phyloP scores from a whole-genome alignment of 805 yeast genomes.

The Trichomonascus vanleenenianus region DNA sequence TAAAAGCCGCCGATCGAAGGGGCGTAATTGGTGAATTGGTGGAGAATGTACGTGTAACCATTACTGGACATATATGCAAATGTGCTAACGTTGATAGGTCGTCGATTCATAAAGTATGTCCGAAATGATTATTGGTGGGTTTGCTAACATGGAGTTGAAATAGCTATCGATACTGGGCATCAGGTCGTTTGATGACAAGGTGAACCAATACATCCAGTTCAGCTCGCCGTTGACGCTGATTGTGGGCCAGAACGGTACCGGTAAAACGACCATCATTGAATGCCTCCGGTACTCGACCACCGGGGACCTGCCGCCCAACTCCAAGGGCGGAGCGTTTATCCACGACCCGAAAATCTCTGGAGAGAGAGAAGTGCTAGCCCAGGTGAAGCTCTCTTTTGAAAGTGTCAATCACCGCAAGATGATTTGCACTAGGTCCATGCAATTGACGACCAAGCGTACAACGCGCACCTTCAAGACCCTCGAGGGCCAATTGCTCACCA shows the following conservation, averaged over 20 bases:
- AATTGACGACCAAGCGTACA: conserved; percentile 55
- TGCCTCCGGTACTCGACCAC: conserved; percentile 91
- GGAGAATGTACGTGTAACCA: too few relatives aligned
- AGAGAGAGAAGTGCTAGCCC: conserved; percentile 75
- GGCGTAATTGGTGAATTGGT: too few relatives aligned
- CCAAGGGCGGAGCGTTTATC: conserved; percentile 92
- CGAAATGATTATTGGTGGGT: background rate
- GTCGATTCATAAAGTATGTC: background rate
- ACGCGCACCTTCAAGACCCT: conserved; percentile 76
- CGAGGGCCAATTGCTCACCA: conserved; percentile 76
- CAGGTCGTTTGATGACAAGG: conserved; percentile 82
- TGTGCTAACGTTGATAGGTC: background rate
- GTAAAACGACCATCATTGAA: conserved; percentile 94
- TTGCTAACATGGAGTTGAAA: conserved; percentile 17
- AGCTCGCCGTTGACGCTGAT: conserved; percentile 86
- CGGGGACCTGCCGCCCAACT: conserved; percentile 91
- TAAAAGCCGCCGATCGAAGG: too few relatives aligned
- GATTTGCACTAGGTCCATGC: conserved; percentile 84
- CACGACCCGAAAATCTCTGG: conserved; percentile 75
- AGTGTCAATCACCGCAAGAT: conserved; percentile 65
- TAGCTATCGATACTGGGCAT: conserved; percentile 76
- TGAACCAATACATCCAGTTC: conserved; percentile 79
- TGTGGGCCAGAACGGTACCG: conserved; percentile 94
- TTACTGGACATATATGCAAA: too few relatives aligned
- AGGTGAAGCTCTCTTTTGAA: conserved; percentile 78